These are phyloP conservation scores for Penicillium hesseltinei DNA, from an alignment of 2,329 filamentous ascomycete species.

Conservation along the genomic window DNA sequence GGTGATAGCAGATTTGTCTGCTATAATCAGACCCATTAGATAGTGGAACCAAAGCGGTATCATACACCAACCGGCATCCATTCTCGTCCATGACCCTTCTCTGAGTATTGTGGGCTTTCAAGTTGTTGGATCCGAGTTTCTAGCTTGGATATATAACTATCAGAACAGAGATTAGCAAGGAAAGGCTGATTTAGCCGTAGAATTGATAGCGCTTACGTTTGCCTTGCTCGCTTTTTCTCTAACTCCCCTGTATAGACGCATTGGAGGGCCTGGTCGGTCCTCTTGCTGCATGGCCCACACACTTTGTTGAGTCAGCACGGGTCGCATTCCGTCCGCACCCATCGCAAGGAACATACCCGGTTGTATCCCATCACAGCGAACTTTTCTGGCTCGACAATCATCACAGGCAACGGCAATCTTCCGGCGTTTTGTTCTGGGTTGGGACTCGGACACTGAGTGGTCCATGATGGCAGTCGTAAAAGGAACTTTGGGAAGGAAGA, in stretches of 20 bases:
- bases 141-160: conserved; percentile 29
- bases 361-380: conserved; percentile 43
- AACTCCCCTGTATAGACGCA: conserved; percentile 32
- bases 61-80: conserved; percentile 12
- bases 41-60: background rate
- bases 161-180: background rate
- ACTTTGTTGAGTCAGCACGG: conserved; percentile 22
- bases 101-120: conserved; percentile 15
- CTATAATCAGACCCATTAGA: background rate
- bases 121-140: conserved; percentile 29
- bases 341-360: conserved; percentile 24
- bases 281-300: conserved; percentile 32
- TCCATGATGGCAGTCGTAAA: background rate
- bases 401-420: conserved; percentile 49
- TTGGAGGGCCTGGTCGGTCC: conserved; percentile 13
- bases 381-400: conserved; percentile 43
- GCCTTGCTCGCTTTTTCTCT: conserved; percentile 29
- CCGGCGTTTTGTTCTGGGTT: conserved; percentile 35
- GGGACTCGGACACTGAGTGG: background rate
- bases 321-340: conserved; percentile 10
- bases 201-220: conserved; percentile 12
- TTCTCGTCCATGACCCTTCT: background rate
- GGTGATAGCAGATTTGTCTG: conserved; percentile 3
- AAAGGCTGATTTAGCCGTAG: background rate
- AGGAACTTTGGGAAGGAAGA: background rate